A percentile compares a stretch with the other conserved stretches of the same genome.
Conservation (phyloP, 345 rosid species). For the Erysimum cheiranthoides region DNA sequence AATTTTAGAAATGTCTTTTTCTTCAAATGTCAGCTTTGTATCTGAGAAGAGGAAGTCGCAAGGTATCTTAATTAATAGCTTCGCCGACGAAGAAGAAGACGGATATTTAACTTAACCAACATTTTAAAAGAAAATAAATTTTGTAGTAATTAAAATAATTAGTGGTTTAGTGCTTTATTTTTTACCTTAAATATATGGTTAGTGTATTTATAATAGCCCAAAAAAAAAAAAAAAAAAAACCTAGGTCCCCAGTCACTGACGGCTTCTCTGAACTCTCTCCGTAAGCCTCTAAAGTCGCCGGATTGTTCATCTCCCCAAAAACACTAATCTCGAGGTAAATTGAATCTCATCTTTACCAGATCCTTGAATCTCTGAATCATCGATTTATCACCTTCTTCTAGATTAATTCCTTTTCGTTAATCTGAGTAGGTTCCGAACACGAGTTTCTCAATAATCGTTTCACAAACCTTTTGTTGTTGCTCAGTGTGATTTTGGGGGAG, state of each 20-base stretch:
- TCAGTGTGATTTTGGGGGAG: background rate
- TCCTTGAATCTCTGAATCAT: background rate
- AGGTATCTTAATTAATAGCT: background rate
- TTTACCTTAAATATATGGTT: too few species aligned
- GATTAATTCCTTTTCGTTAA: background rate
- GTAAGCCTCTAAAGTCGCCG: background rate
- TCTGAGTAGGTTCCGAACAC: too few species aligned
- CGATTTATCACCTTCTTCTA: background rate
- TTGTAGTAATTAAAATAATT: background rate
- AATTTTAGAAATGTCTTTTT: slow-evolving; percentile 29
- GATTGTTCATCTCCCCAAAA: background rate
- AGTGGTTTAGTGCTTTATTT: too few species aligned
- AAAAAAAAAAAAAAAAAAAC: too few species aligned
- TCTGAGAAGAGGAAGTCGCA: slow-evolving; percentile 28
- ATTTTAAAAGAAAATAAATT: too few species aligned
- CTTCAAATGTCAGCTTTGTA: slow-evolving; percentile 35
- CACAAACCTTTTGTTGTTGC: too few species aligned
- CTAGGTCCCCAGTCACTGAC: background rate
- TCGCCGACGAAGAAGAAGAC: slow-evolving; percentile 7
- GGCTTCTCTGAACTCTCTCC: slow-evolving; percentile 1
- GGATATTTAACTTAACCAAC: slow-evolving; percentile 13
- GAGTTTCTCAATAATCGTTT: background rate
- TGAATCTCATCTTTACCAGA: slow-evolving; percentile 22
- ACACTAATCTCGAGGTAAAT: slow-evolving; percentile 28
- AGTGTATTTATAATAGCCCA: too few species aligned